Conservation (phyloP, 768 basidiomycete species). For the Boletellus ananas region DNA sequence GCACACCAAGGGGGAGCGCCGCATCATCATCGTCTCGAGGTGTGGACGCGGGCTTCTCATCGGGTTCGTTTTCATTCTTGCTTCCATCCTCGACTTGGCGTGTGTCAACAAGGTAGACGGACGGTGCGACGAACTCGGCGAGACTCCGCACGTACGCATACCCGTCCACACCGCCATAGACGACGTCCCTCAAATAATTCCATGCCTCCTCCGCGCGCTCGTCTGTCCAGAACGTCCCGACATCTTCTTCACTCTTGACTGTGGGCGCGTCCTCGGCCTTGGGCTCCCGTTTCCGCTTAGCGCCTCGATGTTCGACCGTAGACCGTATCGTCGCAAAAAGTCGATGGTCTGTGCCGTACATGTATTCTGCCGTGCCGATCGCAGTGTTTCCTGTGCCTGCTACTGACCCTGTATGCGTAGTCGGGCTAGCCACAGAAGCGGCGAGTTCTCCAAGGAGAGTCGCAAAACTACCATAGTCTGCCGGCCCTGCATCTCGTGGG, state of each 20-base stretch:
- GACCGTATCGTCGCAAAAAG: slow-evolving; percentile 38
- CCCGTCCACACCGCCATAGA: slow-evolving; percentile 77
- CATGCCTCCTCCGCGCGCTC: slow-evolving; percentile 53
- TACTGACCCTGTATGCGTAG: slow-evolving; percentile 1
- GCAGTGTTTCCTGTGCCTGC: slow-evolving; percentile 15
- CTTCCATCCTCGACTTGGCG: not conserved
- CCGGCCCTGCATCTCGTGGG: slow-evolving; percentile 49
- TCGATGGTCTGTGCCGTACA: slow-evolving; percentile 14
- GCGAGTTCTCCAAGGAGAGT: slow-evolving; percentile 44
- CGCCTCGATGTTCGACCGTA: slow-evolving; percentile 28
- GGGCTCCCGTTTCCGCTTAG: slow-evolving; percentile 17
- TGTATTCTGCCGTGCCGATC: slow-evolving; percentile 2
- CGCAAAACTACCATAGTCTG: slow-evolving; percentile 64
- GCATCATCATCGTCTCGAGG: not conserved
- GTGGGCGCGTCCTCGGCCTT: not conserved
- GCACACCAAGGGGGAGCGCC: slow-evolving; percentile 26
- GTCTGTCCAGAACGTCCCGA: slow-evolving; percentile 45
- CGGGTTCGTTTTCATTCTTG: not conserved
- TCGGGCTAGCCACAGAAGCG: slow-evolving; percentile 27
- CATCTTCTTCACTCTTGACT: not conserved
- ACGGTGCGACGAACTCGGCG: slow-evolving; percentile 59
- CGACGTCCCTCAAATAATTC: slow-evolving; percentile 66
- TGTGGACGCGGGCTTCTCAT: not conserved
- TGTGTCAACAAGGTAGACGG: slow-evolving; percentile 10
- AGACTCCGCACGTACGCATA: slow-evolving; percentile 73